These are phyloP conservation scores for Dillenia suffruticosa DNA, from an alignment of 164 flowering plant species.

Conservation along the genomic window DNA sequence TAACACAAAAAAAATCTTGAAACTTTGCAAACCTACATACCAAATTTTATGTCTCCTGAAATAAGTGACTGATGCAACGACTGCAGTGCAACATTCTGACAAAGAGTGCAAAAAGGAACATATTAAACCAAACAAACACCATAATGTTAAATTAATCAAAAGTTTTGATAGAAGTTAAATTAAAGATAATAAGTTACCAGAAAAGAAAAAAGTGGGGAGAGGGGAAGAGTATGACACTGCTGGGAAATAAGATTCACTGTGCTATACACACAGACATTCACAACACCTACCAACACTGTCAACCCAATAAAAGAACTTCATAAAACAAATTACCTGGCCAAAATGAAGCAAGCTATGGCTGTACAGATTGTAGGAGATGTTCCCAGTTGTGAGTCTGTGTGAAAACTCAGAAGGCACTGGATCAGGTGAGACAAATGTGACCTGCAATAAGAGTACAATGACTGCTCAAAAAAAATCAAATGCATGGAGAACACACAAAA, in stretches of 20 bases:
- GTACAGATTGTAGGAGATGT: conserved; percentile 68
- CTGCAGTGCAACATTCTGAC: conserved; percentile 90
- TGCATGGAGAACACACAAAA: too few species aligned
- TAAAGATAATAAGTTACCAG: not conserved
- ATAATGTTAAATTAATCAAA: not conserved
- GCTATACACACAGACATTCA: not conserved
- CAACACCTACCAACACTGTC: not conserved
- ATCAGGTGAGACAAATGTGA: conserved; percentile 85
- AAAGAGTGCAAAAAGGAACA: conserved; percentile 5
- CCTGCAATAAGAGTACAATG: conserved; percentile 38
- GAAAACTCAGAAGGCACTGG: conserved; percentile 64
- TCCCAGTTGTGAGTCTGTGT: conserved; percentile 54
- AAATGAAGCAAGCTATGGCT: conserved; percentile 93
- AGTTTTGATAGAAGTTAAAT: not conserved
- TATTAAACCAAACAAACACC: not conserved
- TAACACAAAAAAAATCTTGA: too few species aligned
- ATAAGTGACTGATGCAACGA: conserved; percentile 47
- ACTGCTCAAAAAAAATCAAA: too few species aligned
- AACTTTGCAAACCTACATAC: conserved; percentile 29
- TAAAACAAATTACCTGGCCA: conserved; percentile 68
- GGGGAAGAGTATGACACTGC: not conserved
- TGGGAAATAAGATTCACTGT: too few species aligned
- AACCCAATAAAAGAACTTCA: conserved; percentile 1
- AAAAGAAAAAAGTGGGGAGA: not conserved
- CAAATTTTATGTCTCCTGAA: conserved; percentile 29